Conservation (phyloP, 257 asterid genomes). For the Galeopsis tetrahit region DNA sequence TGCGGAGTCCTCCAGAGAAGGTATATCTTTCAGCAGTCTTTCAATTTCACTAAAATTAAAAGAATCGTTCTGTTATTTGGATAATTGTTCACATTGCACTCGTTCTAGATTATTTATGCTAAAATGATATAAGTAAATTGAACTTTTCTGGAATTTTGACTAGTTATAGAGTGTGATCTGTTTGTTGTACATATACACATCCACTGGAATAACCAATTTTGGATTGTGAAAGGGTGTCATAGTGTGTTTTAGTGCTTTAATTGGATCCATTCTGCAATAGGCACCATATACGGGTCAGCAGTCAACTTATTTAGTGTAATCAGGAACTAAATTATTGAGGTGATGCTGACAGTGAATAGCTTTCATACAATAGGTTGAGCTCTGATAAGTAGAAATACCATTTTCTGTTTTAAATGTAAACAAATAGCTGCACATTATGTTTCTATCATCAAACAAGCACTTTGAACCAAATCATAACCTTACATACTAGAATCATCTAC, state of each 20-base stretch:
- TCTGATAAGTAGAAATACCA: slow-evolving; percentile 2
- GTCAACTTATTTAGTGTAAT: neutral
- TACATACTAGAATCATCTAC: neutral
- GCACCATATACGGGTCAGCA: neutral
- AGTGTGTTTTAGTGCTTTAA: slow-evolving; percentile 4
- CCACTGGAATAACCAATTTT: neutral
- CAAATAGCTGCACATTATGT: slow-evolving; percentile 8
- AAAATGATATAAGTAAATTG: slow-evolving; percentile 4
- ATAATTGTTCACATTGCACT: neutral
- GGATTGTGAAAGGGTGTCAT: neutral
- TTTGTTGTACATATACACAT: slow-evolving; percentile 9
- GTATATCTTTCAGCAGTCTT: slow-evolving; percentile 37
- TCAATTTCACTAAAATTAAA: slow-evolving; percentile 1
- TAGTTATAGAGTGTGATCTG: slow-evolving; percentile 26
- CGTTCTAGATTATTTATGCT: slow-evolving; percentile 23
- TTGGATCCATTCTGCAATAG: neutral
- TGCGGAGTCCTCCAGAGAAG: slow-evolving; percentile 98
- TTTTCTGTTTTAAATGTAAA: slow-evolving; percentile 18
- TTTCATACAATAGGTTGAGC: slow-evolving; percentile 18
- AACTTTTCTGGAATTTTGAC: neutral
- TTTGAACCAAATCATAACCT: slow-evolving; percentile 12
- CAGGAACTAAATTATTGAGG: slow-evolving; percentile 16
- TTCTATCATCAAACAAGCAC: slow-evolving; percentile 10
- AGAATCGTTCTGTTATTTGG: slow-evolving; percentile 7
- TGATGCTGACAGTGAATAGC: slow-evolving; percentile 8